phyloP scores from a whole-genome alignment of 768 basidiomycete genomes.

The Russula foetens region DNA sequence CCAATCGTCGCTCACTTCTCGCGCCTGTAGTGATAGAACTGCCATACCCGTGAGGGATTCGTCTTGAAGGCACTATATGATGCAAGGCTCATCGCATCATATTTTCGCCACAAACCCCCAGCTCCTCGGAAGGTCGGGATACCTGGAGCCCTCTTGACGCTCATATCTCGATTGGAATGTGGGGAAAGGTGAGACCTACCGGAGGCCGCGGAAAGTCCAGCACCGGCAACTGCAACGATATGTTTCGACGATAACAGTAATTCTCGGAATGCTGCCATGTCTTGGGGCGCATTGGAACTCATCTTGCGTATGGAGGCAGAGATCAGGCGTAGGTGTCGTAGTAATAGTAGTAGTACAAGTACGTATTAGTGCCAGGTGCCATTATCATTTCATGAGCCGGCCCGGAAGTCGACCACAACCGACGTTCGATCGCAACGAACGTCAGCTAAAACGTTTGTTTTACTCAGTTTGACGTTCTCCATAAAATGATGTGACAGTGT shows the following conservation, averaged over 20 bases:
- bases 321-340: too few relatives aligned
- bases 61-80: constrained; percentile 4
- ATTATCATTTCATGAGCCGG: too few relatives aligned
- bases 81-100: constrained; percentile 7
- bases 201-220: constrained; percentile 55
- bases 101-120: constrained; percentile 11
- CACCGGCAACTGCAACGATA: constrained; percentile 41
- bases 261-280: constrained; percentile 8
- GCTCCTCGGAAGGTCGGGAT: constrained; percentile 23
- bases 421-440: too few relatives aligned
- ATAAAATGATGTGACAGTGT: background rate
- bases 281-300: background rate
- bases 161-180: background rate
- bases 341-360: too few relatives aligned
- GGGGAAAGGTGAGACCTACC: constrained; percentile 29
- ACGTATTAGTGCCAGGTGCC: too few relatives aligned
- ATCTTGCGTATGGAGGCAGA: background rate
- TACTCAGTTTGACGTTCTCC: background rate
- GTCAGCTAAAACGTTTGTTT: background rate
- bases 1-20: constrained; percentile 2
- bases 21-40: constrained; percentile 15
- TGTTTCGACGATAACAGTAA: constrained; percentile 24
- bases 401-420: too few relatives aligned
- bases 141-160: constrained; percentile 19
- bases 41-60: constrained; percentile 13